Base-by-base conservation (phyloP, 306 rosid species). In the Cicer arietinum region DNA sequence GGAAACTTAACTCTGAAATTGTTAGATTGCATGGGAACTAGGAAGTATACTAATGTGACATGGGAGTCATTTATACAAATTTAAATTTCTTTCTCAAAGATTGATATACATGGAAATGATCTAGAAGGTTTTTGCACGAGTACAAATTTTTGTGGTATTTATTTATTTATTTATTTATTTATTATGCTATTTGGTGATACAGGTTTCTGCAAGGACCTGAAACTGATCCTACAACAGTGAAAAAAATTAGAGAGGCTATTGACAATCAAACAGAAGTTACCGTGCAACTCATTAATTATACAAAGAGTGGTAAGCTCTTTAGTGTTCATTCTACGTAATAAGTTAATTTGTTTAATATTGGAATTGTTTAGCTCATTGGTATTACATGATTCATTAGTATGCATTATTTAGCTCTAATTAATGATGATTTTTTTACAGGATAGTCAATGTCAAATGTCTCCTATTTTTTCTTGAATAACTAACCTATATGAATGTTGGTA, bases 181-280 rank as follows among this genome's bases (percentile, higher is more conserved):
- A 62, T 8, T 47, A 17, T 61, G 30, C 18, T 80, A 61, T 58
- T 65, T 77, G 81, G 69, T 78, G 79, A 25, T 76, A 63, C 69
- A 94, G 98, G 81, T 94, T 94, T 84, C 77, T 94, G 59, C 98
- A 94, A 89, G 98, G 98, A 67, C 95, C 98, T 46, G 98, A 94
- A 82, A 94, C 98, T 56, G 98, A 94, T 87, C 97, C 91, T 44
- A 89, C 75, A 13, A 94, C 97, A 20, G 97, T 91, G 74, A 89
- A 81, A 78, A 90, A 94, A 81, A 94, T 94, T 42, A 87, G 98
- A 83, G 91, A 85, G 14, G 98, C 98, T 39, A 92, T 94, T 71
- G 91, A 94, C 88, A 91, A 62, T 80, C 92, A 94, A 78, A 87
- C 82, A 16, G 98, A 94, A n/a, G 94, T 94, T 69, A 91, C 98